phyloP scores from a whole-genome alignment of 208 protist genomes.

The Trypanosoma platydactyli region DNA sequence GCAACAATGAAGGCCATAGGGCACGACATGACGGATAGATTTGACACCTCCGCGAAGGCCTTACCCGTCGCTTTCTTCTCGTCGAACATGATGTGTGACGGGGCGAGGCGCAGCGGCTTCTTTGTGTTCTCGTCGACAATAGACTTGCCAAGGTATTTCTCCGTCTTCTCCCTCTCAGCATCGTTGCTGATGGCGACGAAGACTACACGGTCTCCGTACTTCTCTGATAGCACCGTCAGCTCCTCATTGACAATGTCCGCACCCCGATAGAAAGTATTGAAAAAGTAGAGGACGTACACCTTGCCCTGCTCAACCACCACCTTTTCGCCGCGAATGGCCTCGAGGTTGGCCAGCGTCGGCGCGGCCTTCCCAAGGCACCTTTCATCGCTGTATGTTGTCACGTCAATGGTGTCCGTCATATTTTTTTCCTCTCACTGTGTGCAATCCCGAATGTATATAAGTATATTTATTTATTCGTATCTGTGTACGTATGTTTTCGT shows the following conservation, averaged over 20 bases:
- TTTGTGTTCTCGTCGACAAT: conserved; percentile 92
- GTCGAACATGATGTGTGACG: conserved; percentile 79
- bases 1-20: conserved; percentile 89
- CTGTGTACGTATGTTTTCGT: background rate
- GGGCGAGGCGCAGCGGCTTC: conserved; percentile 75
- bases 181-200: conserved; percentile 91
- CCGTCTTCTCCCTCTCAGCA: conserved; percentile 83
- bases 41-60: conserved; percentile 66
- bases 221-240: conserved; percentile 82
- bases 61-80: conserved; percentile 85
- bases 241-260: conserved; percentile 89
- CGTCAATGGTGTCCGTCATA: conserved; percentile 83
- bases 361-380: conserved; percentile 64
- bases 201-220: conserved; percentile 64
- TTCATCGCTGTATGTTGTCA: conserved; percentile 89
- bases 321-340: conserved; percentile 79
- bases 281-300: conserved; percentile 90
- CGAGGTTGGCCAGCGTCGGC: conserved; percentile 54
- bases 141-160: conserved; percentile 89
- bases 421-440: background rate
- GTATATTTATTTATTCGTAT: conserved; percentile 18
- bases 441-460: conserved; percentile 21
- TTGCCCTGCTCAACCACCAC: conserved; percentile 51
- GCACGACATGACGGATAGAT: conserved; percentile 87
- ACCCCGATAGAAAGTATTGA: conserved; percentile 92